A percentile compares a stretch with the other conserved stretches of the same genome.
phyloP scores from a whole-genome alignment of 441 rosid species.

The Pelargonium citronellum region DNA sequence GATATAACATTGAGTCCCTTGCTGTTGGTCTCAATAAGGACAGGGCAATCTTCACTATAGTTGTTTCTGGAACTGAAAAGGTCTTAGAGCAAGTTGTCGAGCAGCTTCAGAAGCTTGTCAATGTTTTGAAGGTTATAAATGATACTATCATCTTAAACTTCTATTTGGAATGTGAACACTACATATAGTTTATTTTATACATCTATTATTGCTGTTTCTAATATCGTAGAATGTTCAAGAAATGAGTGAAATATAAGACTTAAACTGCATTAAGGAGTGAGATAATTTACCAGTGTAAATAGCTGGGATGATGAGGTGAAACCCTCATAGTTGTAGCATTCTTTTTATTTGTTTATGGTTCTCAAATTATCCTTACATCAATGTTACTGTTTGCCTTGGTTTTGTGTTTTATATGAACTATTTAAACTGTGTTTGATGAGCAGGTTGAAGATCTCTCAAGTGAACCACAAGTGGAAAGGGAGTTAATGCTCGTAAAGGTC shows the following conservation, averaged over 20 bases:
- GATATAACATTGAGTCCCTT: conserved; percentile 80
- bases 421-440: conserved; percentile 9
- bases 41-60: conserved; percentile 75
- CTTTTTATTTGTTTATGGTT: background rate
- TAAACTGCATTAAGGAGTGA: no score
- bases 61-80: conserved; percentile 66
- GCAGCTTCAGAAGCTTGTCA: conserved; percentile 82
- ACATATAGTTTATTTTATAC: background rate
- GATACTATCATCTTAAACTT: background rate
- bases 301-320: background rate
- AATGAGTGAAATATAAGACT: background rate
- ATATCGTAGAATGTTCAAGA: background rate
- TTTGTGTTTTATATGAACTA: conserved; percentile 9
- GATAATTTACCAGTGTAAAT: no score
- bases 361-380: background rate
- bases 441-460: conserved; percentile 85
- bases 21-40: conserved; percentile 87
- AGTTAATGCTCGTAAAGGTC: conserved; percentile 80
- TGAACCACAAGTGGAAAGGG: conserved; percentile 94
- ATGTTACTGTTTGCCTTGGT: background rate
- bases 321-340: background rate
- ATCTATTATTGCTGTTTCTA: background rate
- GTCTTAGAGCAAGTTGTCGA: conserved; percentile 69
- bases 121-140: conserved; percentile 61
- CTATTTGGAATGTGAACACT: background rate